phyloP scores from a whole-genome alignment of 495 filamentous ascomycete genomes.

The Hapsidospora chrysogenum region DNA sequence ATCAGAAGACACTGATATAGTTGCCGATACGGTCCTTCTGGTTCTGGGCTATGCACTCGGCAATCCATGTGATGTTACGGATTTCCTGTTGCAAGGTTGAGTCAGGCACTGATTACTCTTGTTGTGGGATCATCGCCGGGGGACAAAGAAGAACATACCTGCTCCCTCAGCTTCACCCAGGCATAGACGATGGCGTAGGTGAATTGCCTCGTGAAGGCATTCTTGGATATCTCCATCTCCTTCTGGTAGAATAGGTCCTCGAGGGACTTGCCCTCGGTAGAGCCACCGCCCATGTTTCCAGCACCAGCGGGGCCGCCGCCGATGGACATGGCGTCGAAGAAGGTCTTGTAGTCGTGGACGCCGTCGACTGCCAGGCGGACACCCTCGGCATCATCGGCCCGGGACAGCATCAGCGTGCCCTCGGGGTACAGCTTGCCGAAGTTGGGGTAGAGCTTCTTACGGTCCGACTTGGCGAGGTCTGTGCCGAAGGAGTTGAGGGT shows the following conservation, averaged over 20 bases:
- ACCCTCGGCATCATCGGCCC: constrained; percentile 87
- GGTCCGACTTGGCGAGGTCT: constrained; percentile 82
- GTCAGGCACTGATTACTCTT: neutral
- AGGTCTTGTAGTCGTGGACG: constrained; percentile 76
- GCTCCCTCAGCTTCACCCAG: constrained; percentile 94
- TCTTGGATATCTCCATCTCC: constrained; percentile 96
- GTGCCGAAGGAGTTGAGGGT: constrained; percentile 98
- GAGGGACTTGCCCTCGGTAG: constrained; percentile 69
- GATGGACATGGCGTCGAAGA: constrained; percentile 85
- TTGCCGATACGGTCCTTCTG: constrained; percentile 98
- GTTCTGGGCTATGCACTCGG: constrained; percentile 98
- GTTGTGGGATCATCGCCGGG: neutral
- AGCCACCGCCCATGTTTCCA: constrained; percentile 65
- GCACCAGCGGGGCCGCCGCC: constrained; percentile 54
- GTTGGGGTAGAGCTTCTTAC: constrained; percentile 88
- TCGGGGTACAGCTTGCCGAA: constrained; percentile 88
- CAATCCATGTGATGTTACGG: constrained; percentile 98
- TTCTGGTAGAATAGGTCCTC: constrained; percentile 98
- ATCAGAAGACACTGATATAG: constrained; percentile 86
- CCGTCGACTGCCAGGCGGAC: constrained; percentile 86
- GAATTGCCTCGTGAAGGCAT: constrained; percentile 91
- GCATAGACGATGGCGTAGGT: constrained; percentile 90
- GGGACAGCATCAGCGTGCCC: constrained; percentile 85
- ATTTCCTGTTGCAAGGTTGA: constrained; percentile 48
- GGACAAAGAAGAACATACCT: constrained; percentile 46